Evolutionary conservation across 352 stramenopile genomes (phyloP).

Genomic region (Phytophthora hibernalis): DNA sequence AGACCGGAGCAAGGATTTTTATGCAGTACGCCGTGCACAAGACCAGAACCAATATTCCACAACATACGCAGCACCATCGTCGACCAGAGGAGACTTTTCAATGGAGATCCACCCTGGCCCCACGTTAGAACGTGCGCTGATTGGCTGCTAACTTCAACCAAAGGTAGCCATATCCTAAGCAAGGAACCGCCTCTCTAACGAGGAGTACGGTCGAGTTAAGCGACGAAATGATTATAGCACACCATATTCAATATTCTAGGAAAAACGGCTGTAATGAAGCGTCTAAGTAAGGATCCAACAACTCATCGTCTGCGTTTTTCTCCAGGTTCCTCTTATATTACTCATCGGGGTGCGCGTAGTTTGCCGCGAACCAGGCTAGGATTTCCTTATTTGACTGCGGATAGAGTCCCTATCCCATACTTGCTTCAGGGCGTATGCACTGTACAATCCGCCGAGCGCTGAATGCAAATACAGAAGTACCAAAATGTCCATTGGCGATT

Average conservation of each 20-base stretch:
- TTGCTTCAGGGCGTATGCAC: not conserved
- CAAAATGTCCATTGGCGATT: not conserved
- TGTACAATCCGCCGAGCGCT: not conserved
- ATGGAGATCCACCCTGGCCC: not conserved
- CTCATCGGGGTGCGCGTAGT: not conserved
- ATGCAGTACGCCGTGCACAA: conserved; percentile 63
- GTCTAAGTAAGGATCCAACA: not conserved
- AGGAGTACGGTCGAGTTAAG: no score
- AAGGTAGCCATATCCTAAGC: conserved; percentile 13
- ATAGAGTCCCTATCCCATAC: not conserved
- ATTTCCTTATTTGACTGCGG: not conserved
- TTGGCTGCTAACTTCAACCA: conserved; percentile 28
- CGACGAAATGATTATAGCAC: no score
- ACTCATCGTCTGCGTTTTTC: not conserved
- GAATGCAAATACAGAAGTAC: not conserved
- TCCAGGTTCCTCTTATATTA: not conserved
- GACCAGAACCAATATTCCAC: conserved; percentile 76
- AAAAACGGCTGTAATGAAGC: not conserved
- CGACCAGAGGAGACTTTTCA: no score
- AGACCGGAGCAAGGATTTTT: conserved; percentile 56
- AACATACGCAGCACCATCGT: conserved; percentile 77
- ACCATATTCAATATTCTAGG: no score
- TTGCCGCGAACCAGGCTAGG: conserved; percentile 1
- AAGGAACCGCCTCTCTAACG: no score
- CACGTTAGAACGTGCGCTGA: conserved; percentile 10